phyloP scores from a whole-genome alignment of 2,329 filamentous ascomycete genomes.

The Chaetomium globosum region DNA sequence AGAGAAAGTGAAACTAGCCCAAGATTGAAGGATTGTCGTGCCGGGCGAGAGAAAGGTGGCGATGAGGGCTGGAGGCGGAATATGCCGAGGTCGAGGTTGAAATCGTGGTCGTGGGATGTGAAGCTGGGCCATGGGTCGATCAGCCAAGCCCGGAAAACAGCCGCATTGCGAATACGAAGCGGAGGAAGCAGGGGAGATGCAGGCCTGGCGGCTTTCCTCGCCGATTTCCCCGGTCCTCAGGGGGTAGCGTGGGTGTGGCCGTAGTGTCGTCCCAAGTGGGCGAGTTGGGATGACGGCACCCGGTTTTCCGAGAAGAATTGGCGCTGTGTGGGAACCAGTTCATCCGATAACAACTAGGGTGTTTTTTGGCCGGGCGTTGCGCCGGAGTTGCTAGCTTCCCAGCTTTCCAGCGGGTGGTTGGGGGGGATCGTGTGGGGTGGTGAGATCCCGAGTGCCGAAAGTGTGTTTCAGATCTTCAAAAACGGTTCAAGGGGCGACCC shows the following conservation, averaged over 20 bases:
- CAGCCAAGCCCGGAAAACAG: slow-evolving; percentile 1
- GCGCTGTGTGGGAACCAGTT: slow-evolving; percentile 7
- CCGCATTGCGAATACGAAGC: slow-evolving; percentile 15
- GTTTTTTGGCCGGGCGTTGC: slow-evolving; percentile 9
- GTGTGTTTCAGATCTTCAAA: slow-evolving; percentile 32
- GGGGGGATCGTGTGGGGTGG: slow-evolving; percentile 7
- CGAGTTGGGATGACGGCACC: slow-evolving; percentile 5
- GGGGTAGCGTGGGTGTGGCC: slow-evolving; percentile 6
- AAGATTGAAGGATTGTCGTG: background rate
- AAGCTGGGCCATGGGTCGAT: background rate
- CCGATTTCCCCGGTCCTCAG: slow-evolving; percentile 1
- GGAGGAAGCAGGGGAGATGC: background rate
- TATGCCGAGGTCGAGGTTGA: background rate
- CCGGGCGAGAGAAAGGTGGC: background rate
- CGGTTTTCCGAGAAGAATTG: background rate
- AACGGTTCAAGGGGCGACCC: slow-evolving; percentile 31
- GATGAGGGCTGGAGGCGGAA: background rate
- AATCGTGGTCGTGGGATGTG: background rate
- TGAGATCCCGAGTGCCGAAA: slow-evolving; percentile 20
- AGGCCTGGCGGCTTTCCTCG: background rate
- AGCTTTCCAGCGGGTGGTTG: background rate
- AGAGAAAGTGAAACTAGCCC: slow-evolving; percentile 11
- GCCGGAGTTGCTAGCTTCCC: background rate
- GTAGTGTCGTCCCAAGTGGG: slow-evolving; percentile 1
- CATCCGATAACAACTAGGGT: slow-evolving; percentile 14